Evolutionary conservation across 352 stramenopile genomes (phyloP).

Genomic region (Globisporangium splendens): DNA sequence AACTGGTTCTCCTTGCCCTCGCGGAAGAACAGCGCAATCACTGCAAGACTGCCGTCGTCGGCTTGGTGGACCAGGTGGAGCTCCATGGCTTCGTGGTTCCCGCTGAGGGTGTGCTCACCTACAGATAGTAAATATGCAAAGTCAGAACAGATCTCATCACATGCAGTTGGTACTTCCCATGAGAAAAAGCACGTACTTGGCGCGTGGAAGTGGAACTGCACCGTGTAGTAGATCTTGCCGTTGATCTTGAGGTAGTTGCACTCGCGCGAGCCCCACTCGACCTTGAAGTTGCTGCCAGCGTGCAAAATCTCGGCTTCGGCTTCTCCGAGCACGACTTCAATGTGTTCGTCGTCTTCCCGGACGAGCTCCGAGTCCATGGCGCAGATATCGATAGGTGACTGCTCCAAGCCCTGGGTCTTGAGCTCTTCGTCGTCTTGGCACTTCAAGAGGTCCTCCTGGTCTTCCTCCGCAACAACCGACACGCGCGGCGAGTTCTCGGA

Average conservation of each 20-base stretch:
- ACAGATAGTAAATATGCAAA: constrained; percentile 5
- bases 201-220: constrained; percentile 69
- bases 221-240: constrained; percentile 48
- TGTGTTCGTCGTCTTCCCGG: constrained; percentile 14
- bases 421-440: not conserved
- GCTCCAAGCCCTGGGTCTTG: constrained; percentile 11
- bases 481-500: not conserved
- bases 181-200: constrained; percentile 37
- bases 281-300: constrained; percentile 42
- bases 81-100: constrained; percentile 47
- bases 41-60: constrained; percentile 43
- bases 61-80: constrained; percentile 69
- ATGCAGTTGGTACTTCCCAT: too few species aligned
- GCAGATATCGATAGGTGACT: constrained; percentile 58
- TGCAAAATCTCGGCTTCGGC: constrained; percentile 34
- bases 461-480: not conserved
- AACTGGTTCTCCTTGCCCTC: constrained; percentile 52
- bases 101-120: constrained; percentile 70
- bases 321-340: constrained; percentile 26
- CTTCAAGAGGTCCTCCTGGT: too few species aligned
- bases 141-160: not conserved
- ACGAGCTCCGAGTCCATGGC: constrained; percentile 21
- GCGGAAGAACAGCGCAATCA: constrained; percentile 60
- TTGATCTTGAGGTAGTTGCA: constrained; percentile 42
- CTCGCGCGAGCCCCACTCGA: constrained; percentile 35